Percentiles rank a stretch among this genome's conserved stretches.
Evolutionary conservation across 805 yeast genomes (phyloP).

Genomic region (Blastobotrys muscicola): DNA sequence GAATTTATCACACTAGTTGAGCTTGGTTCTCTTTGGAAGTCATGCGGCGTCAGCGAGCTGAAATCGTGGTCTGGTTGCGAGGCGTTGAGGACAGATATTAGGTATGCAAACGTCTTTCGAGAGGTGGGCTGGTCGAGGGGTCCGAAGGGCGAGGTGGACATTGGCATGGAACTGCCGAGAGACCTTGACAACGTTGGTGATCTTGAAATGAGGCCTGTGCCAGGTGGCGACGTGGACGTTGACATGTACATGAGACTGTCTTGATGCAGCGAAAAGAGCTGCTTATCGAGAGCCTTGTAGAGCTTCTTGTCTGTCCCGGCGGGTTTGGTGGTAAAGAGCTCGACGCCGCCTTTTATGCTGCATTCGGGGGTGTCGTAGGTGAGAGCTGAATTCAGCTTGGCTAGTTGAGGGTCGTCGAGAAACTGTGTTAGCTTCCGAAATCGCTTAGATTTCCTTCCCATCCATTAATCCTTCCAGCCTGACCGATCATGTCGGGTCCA

Average conservation of each 20-base stretch:
- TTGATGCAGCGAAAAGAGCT: slow-evolving; percentile 40
- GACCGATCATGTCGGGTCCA: slow-evolving; percentile 1
- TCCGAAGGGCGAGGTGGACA: slow-evolving; percentile 63
- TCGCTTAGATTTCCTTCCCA: background rate
- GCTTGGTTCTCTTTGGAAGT: slow-evolving; percentile 45
- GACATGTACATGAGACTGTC: slow-evolving; percentile 6
- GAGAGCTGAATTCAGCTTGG: slow-evolving; percentile 76
- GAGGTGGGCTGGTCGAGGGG: slow-evolving; percentile 81
- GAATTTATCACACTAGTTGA: slow-evolving; percentile 40
- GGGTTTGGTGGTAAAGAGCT: slow-evolving; percentile 88
- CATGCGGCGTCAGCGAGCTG: slow-evolving; percentile 70
- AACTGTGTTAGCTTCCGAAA: slow-evolving; percentile 38
- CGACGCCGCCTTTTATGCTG: slow-evolving; percentile 80
- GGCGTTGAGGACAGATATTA: slow-evolving; percentile 83
- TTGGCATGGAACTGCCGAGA: background rate
- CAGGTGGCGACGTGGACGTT: slow-evolving; percentile 17
- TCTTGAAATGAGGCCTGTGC: slow-evolving; percentile 8
- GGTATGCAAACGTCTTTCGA: slow-evolving; percentile 79
- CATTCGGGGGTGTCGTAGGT: slow-evolving; percentile 69
- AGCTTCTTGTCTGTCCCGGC: slow-evolving; percentile 83
- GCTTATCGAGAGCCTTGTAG: slow-evolving; percentile 78
- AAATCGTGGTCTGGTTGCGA: slow-evolving; percentile 96
- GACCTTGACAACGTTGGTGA: background rate
- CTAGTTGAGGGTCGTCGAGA: slow-evolving; percentile 89
- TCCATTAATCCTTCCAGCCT: background rate